Percentiles rank a stretch among this genome's conserved stretches.
Evolutionary conservation across 2,329 filamentous ascomycete species (phyloP).

Genomic region (Byssoonygena ceratinophila): DNA sequence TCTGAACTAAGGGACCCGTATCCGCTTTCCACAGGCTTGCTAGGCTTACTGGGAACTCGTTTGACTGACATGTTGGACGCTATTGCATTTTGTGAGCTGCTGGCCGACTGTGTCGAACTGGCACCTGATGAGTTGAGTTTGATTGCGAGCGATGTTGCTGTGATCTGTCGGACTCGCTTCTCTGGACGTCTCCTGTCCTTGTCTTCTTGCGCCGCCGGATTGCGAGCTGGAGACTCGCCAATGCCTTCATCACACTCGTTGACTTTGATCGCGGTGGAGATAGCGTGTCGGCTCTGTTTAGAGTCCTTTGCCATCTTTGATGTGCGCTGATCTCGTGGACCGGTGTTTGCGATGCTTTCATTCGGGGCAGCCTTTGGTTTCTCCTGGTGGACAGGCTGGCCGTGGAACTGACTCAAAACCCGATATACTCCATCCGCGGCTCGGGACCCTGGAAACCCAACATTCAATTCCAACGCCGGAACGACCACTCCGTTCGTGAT

Average conservation of each 20-base stretch:
- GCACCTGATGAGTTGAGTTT: neutral
- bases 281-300: neutral
- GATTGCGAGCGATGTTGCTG: neutral
- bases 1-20: slow-evolving; percentile 1
- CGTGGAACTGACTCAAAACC: neutral
- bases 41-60: neutral
- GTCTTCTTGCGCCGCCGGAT: neutral
- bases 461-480: neutral
- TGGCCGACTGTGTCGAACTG: neutral
- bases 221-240: neutral
- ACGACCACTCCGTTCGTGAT: neutral
- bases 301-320: neutral
- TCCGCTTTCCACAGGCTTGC: neutral
- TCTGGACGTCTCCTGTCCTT: neutral
- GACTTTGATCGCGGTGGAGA: neutral
- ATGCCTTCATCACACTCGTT: neutral
- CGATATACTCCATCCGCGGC: neutral
- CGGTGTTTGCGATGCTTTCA: too few relatives aligned
- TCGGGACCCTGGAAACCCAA: neutral
- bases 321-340: neutral
- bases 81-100: neutral
- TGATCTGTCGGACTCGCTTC: neutral
- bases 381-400: neutral
- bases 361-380: neutral
- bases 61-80: neutral